Conservation (phyloP, 208 protist species). For the Wallacemonas collosoma region DNA sequence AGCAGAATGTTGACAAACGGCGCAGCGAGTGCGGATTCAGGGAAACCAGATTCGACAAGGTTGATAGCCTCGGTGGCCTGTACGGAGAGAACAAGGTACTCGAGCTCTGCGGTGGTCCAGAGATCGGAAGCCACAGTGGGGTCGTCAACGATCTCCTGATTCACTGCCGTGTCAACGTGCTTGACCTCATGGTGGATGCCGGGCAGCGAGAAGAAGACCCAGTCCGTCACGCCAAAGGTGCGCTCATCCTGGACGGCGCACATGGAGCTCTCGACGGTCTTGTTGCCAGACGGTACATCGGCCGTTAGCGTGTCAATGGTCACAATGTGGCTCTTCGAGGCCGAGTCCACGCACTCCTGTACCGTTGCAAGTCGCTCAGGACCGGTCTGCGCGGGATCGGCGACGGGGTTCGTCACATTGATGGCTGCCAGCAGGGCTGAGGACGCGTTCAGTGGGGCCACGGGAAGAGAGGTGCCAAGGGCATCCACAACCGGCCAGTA, state of each 20-base stretch:
- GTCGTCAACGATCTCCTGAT: conserved; percentile 30
- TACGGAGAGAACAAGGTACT: conserved; percentile 79
- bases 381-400: not conserved
- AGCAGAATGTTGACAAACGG: conserved; percentile 53
- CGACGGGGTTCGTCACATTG: not conserved
- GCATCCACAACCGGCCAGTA: conserved; percentile 85
- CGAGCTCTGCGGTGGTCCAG: conserved; percentile 54
- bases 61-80: conserved; percentile 38
- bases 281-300: conserved; percentile 12
- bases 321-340: conserved; percentile 17
- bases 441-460: conserved; percentile 46
- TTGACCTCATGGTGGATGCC: conserved; percentile 37
- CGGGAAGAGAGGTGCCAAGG: conserved; percentile 71
- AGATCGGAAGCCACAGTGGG: conserved; percentile 20
- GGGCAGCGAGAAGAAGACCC: conserved; percentile 72
- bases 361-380: conserved; percentile 8
- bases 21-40: conserved; percentile 3
- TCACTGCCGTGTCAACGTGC: conserved; percentile 25
- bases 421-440: conserved; percentile 16
- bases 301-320: conserved; percentile 26
- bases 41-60: not conserved
- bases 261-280: conserved; percentile 35
- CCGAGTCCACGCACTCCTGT: conserved; percentile 2
- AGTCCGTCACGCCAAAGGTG: conserved; percentile 79
- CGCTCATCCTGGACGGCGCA: conserved; percentile 58